Conservation (phyloP, 139 green algal species). For the Ettlia oleoabundans region DNA sequence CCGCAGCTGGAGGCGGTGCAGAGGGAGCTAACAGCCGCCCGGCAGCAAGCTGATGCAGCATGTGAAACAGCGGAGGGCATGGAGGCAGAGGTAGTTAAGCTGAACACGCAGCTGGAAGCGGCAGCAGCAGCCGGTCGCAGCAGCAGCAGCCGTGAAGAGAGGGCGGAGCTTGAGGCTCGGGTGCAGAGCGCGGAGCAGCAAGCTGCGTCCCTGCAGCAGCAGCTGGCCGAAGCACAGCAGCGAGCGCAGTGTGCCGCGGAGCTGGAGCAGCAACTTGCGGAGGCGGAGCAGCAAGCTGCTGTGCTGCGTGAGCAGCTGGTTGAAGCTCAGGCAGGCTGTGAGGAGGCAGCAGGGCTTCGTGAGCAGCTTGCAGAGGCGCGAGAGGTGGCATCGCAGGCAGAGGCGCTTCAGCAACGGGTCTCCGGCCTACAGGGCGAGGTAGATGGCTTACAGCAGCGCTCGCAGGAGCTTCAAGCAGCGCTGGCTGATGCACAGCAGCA, state of each 20-base stretch:
- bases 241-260: background rate
- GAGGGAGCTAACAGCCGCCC: background rate
- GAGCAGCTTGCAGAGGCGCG: background rate
- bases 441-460: background rate
- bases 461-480: background rate
- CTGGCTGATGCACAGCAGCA: constrained; percentile 9
- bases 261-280: background rate
- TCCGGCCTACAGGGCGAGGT: background rate
- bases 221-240: constrained; percentile 8
- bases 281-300: background rate
- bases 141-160: background rate
- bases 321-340: background rate
- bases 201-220: background rate
- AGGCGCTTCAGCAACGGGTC: background rate
- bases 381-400: background rate
- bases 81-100: background rate
- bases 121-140: background rate
- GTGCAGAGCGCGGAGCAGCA: no score
- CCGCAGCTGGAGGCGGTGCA: constrained; percentile 1
- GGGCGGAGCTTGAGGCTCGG: no score
- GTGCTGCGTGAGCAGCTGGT: background rate
- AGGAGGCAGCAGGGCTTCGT: background rate
- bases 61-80: background rate
- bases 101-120: background rate
- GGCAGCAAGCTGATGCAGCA: background rate